phyloP scores from a whole-genome alignment of 148 eudicot genomes.

The Cornus kousa region DNA sequence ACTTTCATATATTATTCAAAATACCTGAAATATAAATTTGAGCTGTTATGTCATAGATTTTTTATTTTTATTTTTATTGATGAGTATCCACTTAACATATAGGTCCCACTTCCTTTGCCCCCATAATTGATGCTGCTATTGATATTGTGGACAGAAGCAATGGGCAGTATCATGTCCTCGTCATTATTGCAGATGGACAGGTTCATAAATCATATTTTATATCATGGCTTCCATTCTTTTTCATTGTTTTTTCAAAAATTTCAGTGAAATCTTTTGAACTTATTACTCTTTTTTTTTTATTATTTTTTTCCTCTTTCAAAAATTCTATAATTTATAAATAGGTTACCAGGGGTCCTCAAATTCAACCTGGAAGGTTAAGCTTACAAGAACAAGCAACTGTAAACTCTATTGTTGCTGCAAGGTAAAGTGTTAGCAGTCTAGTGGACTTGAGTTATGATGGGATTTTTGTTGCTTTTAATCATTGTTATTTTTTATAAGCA shows the following conservation, averaged over 20 bases:
- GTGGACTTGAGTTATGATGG: not conserved
- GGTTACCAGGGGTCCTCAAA: conserved; percentile 53
- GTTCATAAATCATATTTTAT: conserved; percentile 23
- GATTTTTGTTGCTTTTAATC: not conserved
- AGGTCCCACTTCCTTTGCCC: conserved; percentile 90
- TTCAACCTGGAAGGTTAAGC: conserved; percentile 55
- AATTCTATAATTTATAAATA: conserved; percentile 11
- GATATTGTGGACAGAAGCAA: conserved; percentile 64
- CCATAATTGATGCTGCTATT: conserved; percentile 67
- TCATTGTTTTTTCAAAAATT: not conserved
- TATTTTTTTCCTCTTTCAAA: not conserved
- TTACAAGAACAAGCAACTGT: conserved; percentile 75
- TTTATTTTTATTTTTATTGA: not conserved
- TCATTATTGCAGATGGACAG: conserved; percentile 85
- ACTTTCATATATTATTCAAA: not conserved
- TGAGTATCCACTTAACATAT: conserved; percentile 9
- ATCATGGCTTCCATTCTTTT: not conserved
- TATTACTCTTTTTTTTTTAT: not conserved
- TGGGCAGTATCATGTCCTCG: conserved; percentile 80
- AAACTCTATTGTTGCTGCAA: conserved; percentile 68
- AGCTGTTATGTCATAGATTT: too few relatives aligned
- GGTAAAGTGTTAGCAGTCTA: conserved; percentile 33
- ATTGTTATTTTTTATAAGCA: conserved; percentile 18
- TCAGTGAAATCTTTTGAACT: not conserved
- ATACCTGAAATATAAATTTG: too few relatives aligned